Percentiles rank a stretch among this genome's conserved stretches.
phyloP scores from a whole-genome alignment of 768 basidiomycete genomes.

The Flagelloscypha sp. region DNA sequence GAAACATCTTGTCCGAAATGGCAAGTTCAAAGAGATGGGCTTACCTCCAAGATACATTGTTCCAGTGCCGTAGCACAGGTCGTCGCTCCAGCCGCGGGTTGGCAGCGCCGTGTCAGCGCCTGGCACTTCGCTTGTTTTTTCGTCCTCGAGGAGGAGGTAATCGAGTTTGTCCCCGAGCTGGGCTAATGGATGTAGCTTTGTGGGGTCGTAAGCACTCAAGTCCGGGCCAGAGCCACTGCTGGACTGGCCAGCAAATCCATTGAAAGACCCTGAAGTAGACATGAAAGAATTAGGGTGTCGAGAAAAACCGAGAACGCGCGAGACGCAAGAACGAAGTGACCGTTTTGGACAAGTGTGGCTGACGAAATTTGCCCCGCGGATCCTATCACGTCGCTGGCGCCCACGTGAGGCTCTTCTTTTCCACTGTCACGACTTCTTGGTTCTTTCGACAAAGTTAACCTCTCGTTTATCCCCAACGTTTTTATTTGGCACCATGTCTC shows the following conservation, averaged over 20 bases:
- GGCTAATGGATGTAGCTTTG: slow-evolving; percentile 90
- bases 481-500: too few relatives aligned
- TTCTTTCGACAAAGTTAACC: too few relatives aligned
- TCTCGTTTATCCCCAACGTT: slow-evolving; percentile 11
- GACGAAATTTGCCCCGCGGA: slow-evolving; percentile 1
- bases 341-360: too few relatives aligned
- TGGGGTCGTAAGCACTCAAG: slow-evolving; percentile 80
- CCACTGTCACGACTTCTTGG: too few relatives aligned
- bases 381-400: too few relatives aligned
- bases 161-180: slow-evolving; percentile 89
- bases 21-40: slow-evolving; percentile 64
- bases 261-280: slow-evolving; percentile 19
- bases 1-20: slow-evolving; percentile 39
- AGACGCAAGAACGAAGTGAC: too few relatives aligned
- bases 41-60: slow-evolving; percentile 96
- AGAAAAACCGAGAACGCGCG: too few relatives aligned
- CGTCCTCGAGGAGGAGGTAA: slow-evolving; percentile 92
- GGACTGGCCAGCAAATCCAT: slow-evolving; percentile 37
- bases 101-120: slow-evolving; percentile 89
- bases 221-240: slow-evolving; percentile 86
- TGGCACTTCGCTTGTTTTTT: slow-evolving; percentile 85
- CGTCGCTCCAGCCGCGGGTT: slow-evolving; percentile 97
- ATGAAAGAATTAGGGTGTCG: slow-evolving; percentile 19
- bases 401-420: too few relatives aligned
- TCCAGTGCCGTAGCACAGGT: slow-evolving; percentile 98